Percentiles rank a stretch among this genome's conserved stretches.
Evolutionary conservation across 768 basidiomycete genomes (phyloP).

Genomic region (Mycena venus): DNA sequence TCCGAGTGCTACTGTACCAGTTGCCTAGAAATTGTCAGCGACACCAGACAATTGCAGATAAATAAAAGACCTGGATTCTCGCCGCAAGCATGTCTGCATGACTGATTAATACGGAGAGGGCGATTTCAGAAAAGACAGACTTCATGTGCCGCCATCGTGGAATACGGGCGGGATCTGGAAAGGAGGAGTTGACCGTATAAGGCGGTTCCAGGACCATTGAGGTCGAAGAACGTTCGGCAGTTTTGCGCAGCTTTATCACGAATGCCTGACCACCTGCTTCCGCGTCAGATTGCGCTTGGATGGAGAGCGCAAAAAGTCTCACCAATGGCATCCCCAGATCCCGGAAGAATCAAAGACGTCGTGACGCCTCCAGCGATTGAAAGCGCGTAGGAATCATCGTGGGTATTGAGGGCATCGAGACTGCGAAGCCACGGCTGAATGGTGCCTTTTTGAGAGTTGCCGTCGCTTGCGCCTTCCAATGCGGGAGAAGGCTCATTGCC

Average conservation of each 20-base stretch:
- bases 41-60: conserved; percentile 9
- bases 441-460: conserved; percentile 64
- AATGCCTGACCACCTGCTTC: conserved; percentile 82
- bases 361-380: conserved; percentile 88
- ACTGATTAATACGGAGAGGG: neutral
- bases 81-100: conserved; percentile 67
- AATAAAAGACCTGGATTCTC: conserved; percentile 64
- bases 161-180: conserved; percentile 57
- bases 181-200: conserved; percentile 67
- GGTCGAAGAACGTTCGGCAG: conserved; percentile 76
- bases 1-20: conserved; percentile 64
- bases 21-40: conserved; percentile 41
- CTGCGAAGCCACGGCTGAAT: conserved; percentile 76
- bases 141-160: conserved; percentile 86
- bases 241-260: conserved; percentile 83
- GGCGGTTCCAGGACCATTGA: conserved; percentile 86
- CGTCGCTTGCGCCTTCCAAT: conserved; percentile 67
- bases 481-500: conserved; percentile 66
- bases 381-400: conserved; percentile 78
- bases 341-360: conserved; percentile 81
- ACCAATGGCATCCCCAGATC: conserved; percentile 78
- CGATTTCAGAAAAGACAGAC: conserved; percentile 47
- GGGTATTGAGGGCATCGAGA: conserved; percentile 85
- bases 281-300: neutral
- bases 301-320: neutral